Evolutionary conservation across 345 rosid genomes (phyloP).

Genomic region (Iberis pinnata): DNA sequence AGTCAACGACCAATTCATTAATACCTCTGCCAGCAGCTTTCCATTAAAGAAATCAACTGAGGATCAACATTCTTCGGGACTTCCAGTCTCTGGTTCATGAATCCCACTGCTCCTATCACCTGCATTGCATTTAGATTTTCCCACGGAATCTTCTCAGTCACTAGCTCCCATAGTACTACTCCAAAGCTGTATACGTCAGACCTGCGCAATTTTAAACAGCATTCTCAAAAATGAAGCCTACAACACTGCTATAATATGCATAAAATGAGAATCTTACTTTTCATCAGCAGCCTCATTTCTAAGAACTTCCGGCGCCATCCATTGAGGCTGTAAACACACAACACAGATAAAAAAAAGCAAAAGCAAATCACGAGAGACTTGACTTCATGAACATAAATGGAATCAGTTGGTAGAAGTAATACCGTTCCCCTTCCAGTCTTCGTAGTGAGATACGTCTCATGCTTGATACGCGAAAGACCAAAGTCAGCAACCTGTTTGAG

Average conservation of each 20-base stretch:
- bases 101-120: constrained; percentile 98
- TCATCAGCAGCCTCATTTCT: constrained; percentile 88
- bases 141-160: constrained; percentile 96
- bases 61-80: constrained; percentile 75
- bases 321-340: constrained; percentile 87
- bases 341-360: constrained; percentile 12
- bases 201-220: constrained; percentile 35
- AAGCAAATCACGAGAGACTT: constrained; percentile 3
- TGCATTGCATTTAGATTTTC: constrained; percentile 89
- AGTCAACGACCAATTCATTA: background rate
- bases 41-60: constrained; percentile 67
- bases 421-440: constrained; percentile 94
- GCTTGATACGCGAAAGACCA: constrained; percentile 93
- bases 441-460: constrained; percentile 70
- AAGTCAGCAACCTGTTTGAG: constrained; percentile 81
- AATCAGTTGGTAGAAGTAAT: constrained; percentile 18
- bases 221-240: background rate
- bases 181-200: constrained; percentile 92
- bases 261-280: constrained; percentile 47
- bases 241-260: constrained; percentile 11
- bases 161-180: constrained; percentile 88
- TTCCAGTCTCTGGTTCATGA: constrained; percentile 84
- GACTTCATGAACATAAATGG: constrained; percentile 1
- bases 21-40: constrained; percentile 94
- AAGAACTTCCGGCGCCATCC: constrained; percentile 99